Percentiles rank a stretch among this genome's conserved stretches.
These are phyloP conservation scores for Sugiyamaella castrensis DNA, from an alignment of 1,139 yeast species.

Conservation along the genomic window DNA sequence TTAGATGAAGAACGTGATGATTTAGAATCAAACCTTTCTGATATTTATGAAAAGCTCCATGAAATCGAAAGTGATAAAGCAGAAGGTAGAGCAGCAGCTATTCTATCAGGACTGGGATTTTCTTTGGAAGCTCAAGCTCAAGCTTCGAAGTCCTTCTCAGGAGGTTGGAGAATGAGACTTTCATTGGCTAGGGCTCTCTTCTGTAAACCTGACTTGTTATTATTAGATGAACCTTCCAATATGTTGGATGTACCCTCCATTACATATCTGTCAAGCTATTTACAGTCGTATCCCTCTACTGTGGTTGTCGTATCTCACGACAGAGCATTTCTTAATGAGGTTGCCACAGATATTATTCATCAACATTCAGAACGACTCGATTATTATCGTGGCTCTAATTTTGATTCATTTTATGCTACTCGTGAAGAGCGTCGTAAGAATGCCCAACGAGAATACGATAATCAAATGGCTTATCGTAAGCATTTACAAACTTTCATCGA, in stretches of 20 bases:
- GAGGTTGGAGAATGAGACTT: slow-evolving; percentile 99
- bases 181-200: slow-evolving; percentile 97
- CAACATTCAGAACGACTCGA: slow-evolving; percentile 97
- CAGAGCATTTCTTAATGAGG: slow-evolving; percentile 93
- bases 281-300: slow-evolving; percentile 87
- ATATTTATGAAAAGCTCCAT: slow-evolving; percentile 72
- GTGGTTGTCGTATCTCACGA: slow-evolving; percentile 97
- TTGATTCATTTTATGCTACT: slow-evolving; percentile 88
- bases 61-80: slow-evolving; percentile 98
- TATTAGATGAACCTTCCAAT: slow-evolving; percentile 98
- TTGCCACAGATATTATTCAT: slow-evolving; percentile 95
- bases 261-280: slow-evolving; percentile 83
- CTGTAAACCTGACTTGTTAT: slow-evolving; percentile 90
- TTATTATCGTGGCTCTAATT: slow-evolving; percentile 91
- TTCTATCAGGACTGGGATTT: slow-evolving; percentile 88
- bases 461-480: slow-evolving; percentile 92
- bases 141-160: slow-evolving; percentile 89
- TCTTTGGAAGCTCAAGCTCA: slow-evolving; percentile 77
- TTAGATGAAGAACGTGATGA: slow-evolving; percentile 89
- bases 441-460: slow-evolving; percentile 91
- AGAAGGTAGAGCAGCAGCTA: slow-evolving; percentile 96
- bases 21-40: slow-evolving; percentile 71
- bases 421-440: slow-evolving; percentile 93
- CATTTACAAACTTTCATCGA: slow-evolving; percentile 94
- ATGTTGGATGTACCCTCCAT: slow-evolving; percentile 99